Evolutionary conservation across 1,139 yeast species (phyloP).

Genomic region (Yamadazyma atmosphaerica): DNA sequence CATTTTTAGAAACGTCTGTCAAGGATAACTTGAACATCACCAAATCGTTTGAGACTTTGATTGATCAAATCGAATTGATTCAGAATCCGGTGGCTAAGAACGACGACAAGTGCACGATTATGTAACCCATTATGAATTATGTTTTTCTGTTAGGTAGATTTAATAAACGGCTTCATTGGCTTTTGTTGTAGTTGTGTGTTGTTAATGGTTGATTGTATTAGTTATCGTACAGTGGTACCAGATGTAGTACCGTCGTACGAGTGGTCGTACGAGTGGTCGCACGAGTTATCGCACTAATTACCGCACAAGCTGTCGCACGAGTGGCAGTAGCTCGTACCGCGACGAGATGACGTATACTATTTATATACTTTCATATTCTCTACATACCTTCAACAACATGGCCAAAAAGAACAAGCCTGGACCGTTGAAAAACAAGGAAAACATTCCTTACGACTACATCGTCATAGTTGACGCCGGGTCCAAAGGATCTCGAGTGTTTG

Average conservation of each 20-base stretch:
- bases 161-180: background rate
- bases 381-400: no score
- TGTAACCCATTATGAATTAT: constrained; percentile 10
- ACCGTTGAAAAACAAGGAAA: constrained; percentile 34
- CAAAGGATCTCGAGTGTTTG: constrained; percentile 72
- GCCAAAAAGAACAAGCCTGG: no score
- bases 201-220: no score
- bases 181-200: no score
- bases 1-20: constrained; percentile 84
- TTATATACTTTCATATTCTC: no score
- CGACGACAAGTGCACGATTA: constrained; percentile 38
- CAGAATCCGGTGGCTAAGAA: constrained; percentile 48
- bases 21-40: constrained; percentile 67
- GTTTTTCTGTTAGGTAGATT: background rate
- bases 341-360: no score
- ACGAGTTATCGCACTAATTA: no score
- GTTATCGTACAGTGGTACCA: no score
- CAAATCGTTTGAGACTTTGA: constrained; percentile 62
- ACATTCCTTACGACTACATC: constrained; percentile 62
- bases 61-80: constrained; percentile 68
- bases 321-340: no score
- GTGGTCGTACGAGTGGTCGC: no score
- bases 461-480: constrained; percentile 84
- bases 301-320: no score
- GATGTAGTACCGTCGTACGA: no score